phyloP scores from a whole-genome alignment of 345 rosid genomes.

The Syzygium grande region DNA sequence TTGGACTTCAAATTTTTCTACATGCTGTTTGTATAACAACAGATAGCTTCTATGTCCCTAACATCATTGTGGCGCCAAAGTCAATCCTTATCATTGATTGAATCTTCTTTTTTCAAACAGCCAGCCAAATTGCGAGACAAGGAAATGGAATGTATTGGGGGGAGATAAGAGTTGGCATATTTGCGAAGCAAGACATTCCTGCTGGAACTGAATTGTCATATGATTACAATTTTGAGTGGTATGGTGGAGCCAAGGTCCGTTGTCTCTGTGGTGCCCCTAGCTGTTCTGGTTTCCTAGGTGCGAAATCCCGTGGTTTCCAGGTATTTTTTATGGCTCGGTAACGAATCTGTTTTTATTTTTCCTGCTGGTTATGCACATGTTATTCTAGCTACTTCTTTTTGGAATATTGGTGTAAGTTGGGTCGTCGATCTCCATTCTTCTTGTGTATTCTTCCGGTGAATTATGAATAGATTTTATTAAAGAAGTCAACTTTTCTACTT shows the following conservation, averaged over 20 bases:
- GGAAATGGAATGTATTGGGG: conserved; percentile 96
- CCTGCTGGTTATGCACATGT: not conserved
- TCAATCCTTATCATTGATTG: not conserved
- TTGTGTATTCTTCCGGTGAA: not conserved
- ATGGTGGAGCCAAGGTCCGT: conserved; percentile 93
- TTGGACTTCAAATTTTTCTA: not conserved
- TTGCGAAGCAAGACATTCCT: conserved; percentile 75
- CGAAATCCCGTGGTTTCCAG: conserved; percentile 98
- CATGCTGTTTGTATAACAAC: not conserved
- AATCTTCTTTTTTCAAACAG: conserved; percentile 21
- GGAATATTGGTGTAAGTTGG: not conserved
- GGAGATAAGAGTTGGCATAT: conserved; percentile 92
- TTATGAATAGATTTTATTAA: not conserved
- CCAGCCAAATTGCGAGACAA: conserved; percentile 95
- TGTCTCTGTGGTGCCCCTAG: conserved; percentile 83
- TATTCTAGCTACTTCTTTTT: not conserved
- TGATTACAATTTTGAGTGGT: conserved; percentile 96
- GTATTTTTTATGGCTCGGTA: conserved; percentile 20
- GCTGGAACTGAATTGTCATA: conserved; percentile 66
- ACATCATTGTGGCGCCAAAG: not conserved
- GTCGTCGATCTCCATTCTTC: not conserved
- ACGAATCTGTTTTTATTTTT: not conserved
- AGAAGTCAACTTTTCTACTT: not conserved
- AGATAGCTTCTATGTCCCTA: not conserved
- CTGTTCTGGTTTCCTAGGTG: conserved; percentile 96